These are phyloP conservation scores for Capronia coronata DNA, from an alignment of 2,329 filamentous ascomycete genomes.

Conservation along the genomic window DNA sequence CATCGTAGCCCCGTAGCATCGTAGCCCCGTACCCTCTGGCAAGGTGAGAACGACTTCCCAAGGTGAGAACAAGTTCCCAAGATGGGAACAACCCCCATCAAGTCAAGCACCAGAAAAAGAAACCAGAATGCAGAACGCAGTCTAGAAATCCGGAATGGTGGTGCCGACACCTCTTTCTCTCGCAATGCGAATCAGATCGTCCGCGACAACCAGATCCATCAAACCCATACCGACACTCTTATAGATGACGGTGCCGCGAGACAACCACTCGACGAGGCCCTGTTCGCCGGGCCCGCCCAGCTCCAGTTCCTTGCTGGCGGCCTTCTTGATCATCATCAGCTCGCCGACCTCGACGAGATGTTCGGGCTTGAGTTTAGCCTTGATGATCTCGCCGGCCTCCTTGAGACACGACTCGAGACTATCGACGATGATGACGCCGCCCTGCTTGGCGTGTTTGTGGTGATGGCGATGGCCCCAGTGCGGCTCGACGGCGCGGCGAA, in stretches of 20 bases:
- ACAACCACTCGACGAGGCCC: constrained; percentile 53
- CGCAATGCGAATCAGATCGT: constrained; percentile 52
- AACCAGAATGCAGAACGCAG: too few species aligned
- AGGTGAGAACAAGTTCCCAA: too few species aligned
- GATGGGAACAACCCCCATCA: too few species aligned
- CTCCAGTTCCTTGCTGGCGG: constrained; percentile 37
- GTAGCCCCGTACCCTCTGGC: too few species aligned
- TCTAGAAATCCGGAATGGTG: constrained; percentile 39
- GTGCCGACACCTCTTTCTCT: constrained; percentile 51
- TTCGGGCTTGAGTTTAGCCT: constrained; percentile 63
- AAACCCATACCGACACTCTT: constrained; percentile 63
- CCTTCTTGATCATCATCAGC: constrained; percentile 58
- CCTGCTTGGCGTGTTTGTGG: constrained; percentile 49
- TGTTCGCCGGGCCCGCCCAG: constrained; percentile 36
- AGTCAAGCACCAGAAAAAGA: too few species aligned
- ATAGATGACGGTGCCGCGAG: constrained; percentile 60
- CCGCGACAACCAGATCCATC: constrained; percentile 62
- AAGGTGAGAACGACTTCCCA: too few species aligned
- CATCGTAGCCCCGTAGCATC: too few species aligned
- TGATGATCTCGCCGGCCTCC: constrained; percentile 80
- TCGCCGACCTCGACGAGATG: constrained; percentile 86
- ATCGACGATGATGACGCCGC: constrained; percentile 56
- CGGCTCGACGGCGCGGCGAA: constrained; percentile 56
- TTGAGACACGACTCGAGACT: constrained; percentile 71
- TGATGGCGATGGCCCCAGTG: constrained; percentile 33